Evolutionary conservation across 176 grass and related monocot species (phyloP).

Genomic region (Oryza brachyantha): DNA sequence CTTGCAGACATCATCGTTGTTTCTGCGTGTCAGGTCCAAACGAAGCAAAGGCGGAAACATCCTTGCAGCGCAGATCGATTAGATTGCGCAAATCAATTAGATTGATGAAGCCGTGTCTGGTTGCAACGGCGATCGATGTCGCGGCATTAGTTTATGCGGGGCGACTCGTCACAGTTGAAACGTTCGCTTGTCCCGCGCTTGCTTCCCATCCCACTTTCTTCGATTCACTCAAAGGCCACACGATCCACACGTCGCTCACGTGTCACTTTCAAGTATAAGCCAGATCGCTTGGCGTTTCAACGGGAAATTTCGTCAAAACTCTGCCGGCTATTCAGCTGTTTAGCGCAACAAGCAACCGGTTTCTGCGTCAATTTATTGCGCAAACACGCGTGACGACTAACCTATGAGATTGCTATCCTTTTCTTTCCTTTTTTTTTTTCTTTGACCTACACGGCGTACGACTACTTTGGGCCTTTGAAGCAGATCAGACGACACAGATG

Average conservation of each 20-base stretch:
- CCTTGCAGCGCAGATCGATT: not conserved
- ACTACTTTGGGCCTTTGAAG: too few relatives aligned
- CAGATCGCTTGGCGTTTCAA: not conserved
- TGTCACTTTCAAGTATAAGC: not conserved
- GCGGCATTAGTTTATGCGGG: not conserved
- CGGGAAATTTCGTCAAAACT: not conserved
- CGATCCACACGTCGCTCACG: not conserved
- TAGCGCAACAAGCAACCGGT: not conserved
- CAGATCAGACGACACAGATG: too few relatives aligned
- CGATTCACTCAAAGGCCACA: not conserved
- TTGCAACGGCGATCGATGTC: too few relatives aligned
- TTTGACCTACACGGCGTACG: too few relatives aligned
- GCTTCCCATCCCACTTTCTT: not conserved
- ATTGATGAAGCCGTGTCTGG: too few relatives aligned
- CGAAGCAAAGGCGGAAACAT: too few relatives aligned
- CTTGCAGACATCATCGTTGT: too few relatives aligned
- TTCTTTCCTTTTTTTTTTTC: not conserved
- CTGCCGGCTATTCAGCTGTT: not conserved
- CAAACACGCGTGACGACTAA: not conserved
- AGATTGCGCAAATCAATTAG: too few relatives aligned
- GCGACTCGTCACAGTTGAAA: not conserved
- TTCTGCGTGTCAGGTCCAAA: too few relatives aligned
- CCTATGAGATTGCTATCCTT: too few relatives aligned
- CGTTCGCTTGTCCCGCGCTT: not conserved
- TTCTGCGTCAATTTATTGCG: not conserved